These are phyloP conservation scores for Chiua sp. DNA, from an alignment of 1,284 basidiomycete genomes.

Conservation along the genomic window DNA sequence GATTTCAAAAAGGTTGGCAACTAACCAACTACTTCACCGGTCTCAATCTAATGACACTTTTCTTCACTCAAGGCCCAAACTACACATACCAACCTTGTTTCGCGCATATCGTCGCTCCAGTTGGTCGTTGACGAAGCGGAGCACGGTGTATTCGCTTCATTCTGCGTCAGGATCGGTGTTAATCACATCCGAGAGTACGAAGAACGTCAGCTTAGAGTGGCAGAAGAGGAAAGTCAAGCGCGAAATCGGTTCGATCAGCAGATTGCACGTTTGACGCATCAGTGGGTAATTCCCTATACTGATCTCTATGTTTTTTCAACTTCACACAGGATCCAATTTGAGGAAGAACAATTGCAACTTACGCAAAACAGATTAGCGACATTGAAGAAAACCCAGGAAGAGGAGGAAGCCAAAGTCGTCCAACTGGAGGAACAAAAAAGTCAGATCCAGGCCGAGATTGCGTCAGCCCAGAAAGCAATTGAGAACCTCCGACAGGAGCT, in stretches of 20 bases:
- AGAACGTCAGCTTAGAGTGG: conserved; percentile 87
- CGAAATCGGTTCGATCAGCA: conserved; percentile 87
- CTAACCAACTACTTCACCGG: background rate
- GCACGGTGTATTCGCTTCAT: conserved; percentile 78
- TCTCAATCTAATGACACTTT: background rate
- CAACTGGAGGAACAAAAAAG: conserved; percentile 64
- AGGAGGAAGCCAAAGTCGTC: conserved; percentile 62
- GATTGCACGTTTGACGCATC: conserved; percentile 86
- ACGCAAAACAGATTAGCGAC: conserved; percentile 68
- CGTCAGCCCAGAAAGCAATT: conserved; percentile 64
- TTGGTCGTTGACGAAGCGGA: conserved; percentile 77
- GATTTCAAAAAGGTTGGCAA: conserved; percentile 66
- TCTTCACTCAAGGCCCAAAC: conserved; percentile 52
- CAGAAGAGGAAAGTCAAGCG: conserved; percentile 87
- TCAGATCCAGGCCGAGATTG: conserved; percentile 68
- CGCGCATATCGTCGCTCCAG: conserved; percentile 63
- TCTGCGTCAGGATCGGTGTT: conserved; percentile 86
- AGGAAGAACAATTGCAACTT: conserved; percentile 71
- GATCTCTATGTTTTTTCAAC: conserved; percentile 7
- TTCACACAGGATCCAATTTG: conserved; percentile 79
- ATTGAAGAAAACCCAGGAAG: conserved; percentile 58
- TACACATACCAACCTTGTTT: conserved; percentile 57
- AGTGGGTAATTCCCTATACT: conserved; percentile 61
- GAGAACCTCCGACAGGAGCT: conserved; percentile 66
- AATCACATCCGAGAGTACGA: conserved; percentile 94